Evolutionary conservation across 129 eudicot species (phyloP), one percentile per base, ranked within the genome.

Genomic region (Cynara cardunculus): DNA sequence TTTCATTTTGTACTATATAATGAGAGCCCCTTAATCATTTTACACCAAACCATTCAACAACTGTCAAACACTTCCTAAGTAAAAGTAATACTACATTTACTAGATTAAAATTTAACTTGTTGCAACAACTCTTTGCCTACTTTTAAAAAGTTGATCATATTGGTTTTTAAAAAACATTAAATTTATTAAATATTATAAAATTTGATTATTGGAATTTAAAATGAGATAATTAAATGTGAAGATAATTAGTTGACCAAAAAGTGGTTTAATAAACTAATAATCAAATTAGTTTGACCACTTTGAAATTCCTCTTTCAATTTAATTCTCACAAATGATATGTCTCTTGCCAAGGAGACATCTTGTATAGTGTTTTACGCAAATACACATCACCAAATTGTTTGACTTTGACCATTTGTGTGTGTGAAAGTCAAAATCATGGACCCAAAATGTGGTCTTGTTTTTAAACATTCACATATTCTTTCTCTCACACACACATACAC

Each of bases 351-450:
- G 78, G 78, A 71, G 83, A 80, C 83, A 80, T 71, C 75, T 31
- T 79, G 35, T 53, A 71, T 71, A 70, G 71, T 31, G 56, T 80
- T 71, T 24, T 80, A 46, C 32, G 44, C 41, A 68, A 68, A 69
- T 79, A 69, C 75, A 79, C 31, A 25, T 30, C 25, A 62, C 39
- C 70, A 71, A 71, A 16, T 53, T 59, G 71, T 34, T 71, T 71
- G 83, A 80, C 83, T 49, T 71, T 71, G 83, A 80, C 83, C 72
- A 80, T 32, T 71, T 31, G 21, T 24, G 77, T 80, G 71, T 71
- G 10, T 59, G 10, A 56, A 53, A 71, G 83, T 80, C 83, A 70
- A 80, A 80, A 35, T 80, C 71, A 53, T 27, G 83, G 83, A 32
- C 19, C 61, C 46, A 79, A 12, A 30, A 31, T 76, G 61, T 76